Percentiles rank a stretch among this genome's conserved stretches.
phyloP scores from a whole-genome alignment of 352 stramenopile species.

The Globisporangium cystogenes region DNA sequence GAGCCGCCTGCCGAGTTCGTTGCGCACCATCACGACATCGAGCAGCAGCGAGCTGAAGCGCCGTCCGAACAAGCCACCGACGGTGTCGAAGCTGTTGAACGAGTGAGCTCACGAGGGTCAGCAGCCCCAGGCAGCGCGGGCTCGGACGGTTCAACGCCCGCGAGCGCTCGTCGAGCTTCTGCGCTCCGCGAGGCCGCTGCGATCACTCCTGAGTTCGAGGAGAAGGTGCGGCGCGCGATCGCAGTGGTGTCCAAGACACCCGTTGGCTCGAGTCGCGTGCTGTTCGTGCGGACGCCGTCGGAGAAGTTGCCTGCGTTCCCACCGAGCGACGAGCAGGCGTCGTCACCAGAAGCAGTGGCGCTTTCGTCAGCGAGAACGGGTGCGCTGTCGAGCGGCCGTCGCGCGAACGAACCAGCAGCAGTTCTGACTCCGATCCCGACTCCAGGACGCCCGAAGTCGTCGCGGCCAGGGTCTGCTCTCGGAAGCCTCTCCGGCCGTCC shows the following conservation, averaged over 20 bases:
- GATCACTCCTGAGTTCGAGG: constrained; percentile 46
- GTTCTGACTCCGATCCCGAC: not conserved
- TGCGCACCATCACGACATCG: constrained; percentile 25
- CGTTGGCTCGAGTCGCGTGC: constrained; percentile 32
- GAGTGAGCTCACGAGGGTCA: too few relatives aligned
- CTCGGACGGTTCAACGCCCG: not conserved
- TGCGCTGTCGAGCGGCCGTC: not conserved
- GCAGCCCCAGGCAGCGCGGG: too few relatives aligned
- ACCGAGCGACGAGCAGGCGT: not conserved
- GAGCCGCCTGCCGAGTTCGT: constrained; percentile 49
- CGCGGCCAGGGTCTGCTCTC: constrained; percentile 2
- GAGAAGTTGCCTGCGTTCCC: constrained; percentile 12
- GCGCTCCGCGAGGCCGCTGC: constrained; percentile 1
- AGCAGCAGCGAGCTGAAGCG: constrained; percentile 3
- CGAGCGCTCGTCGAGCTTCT: not conserved
- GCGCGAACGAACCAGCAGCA: constrained; percentile 1
- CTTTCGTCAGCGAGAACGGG: too few relatives aligned
- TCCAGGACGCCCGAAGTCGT: not conserved
- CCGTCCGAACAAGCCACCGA: not conserved
- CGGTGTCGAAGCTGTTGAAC: not conserved
- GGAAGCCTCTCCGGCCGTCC: not conserved
- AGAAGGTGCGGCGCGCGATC: constrained; percentile 45
- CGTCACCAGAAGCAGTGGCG: too few relatives aligned
- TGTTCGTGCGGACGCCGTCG: constrained; percentile 35
- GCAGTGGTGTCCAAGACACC: constrained; percentile 35